Percentiles rank a stretch among this genome's conserved stretches.
Conservation (phyloP, 2,329 filamentous ascomycete species). For the Fusarium hostae region DNA sequence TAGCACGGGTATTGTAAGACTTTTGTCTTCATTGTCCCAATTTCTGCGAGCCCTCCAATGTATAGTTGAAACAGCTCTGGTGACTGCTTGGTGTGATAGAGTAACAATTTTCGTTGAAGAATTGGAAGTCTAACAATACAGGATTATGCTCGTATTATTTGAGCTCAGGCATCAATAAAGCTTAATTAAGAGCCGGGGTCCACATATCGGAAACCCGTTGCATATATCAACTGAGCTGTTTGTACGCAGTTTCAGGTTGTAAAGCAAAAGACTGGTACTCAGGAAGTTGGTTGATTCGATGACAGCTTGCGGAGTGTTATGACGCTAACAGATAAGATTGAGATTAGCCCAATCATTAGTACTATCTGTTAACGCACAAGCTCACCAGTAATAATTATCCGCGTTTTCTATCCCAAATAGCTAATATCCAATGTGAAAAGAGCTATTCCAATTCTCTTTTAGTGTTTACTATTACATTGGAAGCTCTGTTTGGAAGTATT, state of each 20-base stretch:
- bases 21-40: neutral
- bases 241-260: fast-evolving
- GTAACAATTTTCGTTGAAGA: too few relatives aligned
- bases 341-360: fast-evolving
- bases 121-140: neutral
- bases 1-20: neutral
- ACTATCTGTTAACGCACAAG: neutral
- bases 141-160: too few relatives aligned
- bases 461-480: fast-evolving
- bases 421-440: fast-evolving
- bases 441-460: neutral
- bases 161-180: too few relatives aligned
- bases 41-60: neutral
- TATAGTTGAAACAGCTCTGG: fast-evolving
- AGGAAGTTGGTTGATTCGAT: neutral
- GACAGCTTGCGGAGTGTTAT: neutral
- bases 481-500: too few relatives aligned
- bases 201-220: fast-evolving
- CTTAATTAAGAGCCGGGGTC: too few relatives aligned
- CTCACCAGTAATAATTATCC: fast-evolving
- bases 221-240: fast-evolving
- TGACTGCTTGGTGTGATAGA: neutral
- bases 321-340: fast-evolving
- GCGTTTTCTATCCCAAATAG: fast-evolving
- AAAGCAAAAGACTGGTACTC: fast-evolving